These are phyloP conservation scores for Physcomitrium patens DNA, from an alignment of 225 moss, liverwort and hornwort genomes.

Conservation along the genomic window DNA sequence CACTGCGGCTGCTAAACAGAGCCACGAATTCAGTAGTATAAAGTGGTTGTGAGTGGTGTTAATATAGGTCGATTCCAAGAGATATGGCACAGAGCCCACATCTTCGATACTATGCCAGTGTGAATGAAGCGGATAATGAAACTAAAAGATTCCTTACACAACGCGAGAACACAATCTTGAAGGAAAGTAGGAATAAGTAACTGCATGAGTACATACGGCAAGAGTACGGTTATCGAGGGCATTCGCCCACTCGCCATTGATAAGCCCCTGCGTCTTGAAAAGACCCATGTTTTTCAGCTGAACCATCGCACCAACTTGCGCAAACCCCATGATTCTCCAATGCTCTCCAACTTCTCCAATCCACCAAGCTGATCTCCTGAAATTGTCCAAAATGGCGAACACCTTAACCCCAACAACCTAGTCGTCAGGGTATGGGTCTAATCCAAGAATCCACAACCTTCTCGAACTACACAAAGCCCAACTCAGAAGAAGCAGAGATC, in stretches of 20 bases:
- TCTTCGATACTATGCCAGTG: background rate
- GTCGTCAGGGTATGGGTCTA: background rate
- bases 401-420: background rate
- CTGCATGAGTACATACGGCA: slow-evolving; percentile 37
- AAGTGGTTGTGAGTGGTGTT: background rate
- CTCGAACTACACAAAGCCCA: background rate
- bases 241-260: slow-evolving; percentile 76
- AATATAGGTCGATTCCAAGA: background rate
- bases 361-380: background rate
- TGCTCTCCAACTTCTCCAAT: background rate
- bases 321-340: slow-evolving; percentile 17
- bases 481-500: background rate
- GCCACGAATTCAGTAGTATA: background rate
- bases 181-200: background rate
- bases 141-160: background rate
- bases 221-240: slow-evolving; percentile 72
- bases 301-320: slow-evolving; percentile 61
- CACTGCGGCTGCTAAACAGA: too few relatives aligned
- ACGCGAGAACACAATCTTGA: slow-evolving; percentile 1
- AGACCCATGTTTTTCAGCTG: slow-evolving; percentile 69
- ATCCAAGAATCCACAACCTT: slow-evolving; percentile 3
- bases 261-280: slow-evolving; percentile 71
- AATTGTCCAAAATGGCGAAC: background rate
- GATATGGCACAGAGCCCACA: background rate
- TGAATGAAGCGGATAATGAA: background rate